Evolutionary conservation across 2,329 filamentous ascomycete genomes (phyloP).

Genomic region (Xylariaceae sp.): DNA sequence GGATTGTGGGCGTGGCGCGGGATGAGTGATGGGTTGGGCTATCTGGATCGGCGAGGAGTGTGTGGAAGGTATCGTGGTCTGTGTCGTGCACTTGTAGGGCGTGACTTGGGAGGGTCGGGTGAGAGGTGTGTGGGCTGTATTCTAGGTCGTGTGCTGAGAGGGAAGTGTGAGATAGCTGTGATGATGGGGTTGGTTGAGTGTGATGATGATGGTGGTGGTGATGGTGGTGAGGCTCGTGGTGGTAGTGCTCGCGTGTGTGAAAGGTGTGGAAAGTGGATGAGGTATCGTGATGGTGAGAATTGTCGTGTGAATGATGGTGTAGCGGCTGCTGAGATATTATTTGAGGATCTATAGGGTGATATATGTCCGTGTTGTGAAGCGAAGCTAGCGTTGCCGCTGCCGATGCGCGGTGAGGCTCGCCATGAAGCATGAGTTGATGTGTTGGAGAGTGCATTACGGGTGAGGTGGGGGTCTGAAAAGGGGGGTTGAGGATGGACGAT

Average conservation of each 20-base stretch:
- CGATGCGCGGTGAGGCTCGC: constrained; percentile 23
- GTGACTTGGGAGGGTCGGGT: constrained; percentile 4
- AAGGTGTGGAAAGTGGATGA: constrained; percentile 11
- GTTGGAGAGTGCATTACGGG: constrained; percentile 27
- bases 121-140: constrained; percentile 23
- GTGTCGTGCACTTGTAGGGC: constrained; percentile 1
- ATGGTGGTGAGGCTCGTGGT: constrained; percentile 11
- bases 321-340: constrained; percentile 47
- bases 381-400: constrained; percentile 26
- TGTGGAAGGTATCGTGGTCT: constrained; percentile 45
- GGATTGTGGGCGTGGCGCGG: constrained; percentile 2
- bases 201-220: constrained; percentile 18
- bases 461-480: constrained; percentile 18
- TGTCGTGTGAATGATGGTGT: constrained; percentile 28
- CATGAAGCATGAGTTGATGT: constrained; percentile 32
- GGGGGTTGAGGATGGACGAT: constrained; percentile 41
- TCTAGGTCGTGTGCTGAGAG: constrained; percentile 13
- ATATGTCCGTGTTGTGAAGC: constrained; percentile 36
- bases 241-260: constrained; percentile 27
- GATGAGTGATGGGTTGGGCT: constrained; percentile 29
- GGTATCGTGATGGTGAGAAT: constrained; percentile 15
- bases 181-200: constrained; percentile 11
- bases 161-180: constrained; percentile 36
- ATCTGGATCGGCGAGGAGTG: constrained; percentile 49
- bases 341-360: constrained; percentile 59